Base-by-base conservation (phyloP, 441 rosid species). In the Populus tomentosa region DNA sequence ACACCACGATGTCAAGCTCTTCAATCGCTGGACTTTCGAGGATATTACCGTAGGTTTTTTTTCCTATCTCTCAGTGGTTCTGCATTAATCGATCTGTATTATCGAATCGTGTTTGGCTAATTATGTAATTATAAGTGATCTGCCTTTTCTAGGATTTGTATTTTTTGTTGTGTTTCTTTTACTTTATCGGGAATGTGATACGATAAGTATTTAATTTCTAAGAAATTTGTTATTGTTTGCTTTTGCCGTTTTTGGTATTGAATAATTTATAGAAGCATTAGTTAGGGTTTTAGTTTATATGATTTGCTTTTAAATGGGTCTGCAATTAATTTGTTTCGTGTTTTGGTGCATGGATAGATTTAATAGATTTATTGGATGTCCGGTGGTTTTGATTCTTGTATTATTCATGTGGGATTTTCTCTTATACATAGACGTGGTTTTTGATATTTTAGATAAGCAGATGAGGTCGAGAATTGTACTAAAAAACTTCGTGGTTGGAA, bases 21-120 rank as follows among this genome's bases (percentile, higher is more conserved):
- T 90, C 83, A 85, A 87, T 38, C 87, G 89, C 35, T 90, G 93
- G 93, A 74, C 87, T 23, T 90, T 87, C 69, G 93, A 90, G 24
- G 91, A 87, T n/a, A 87, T 89, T 73, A 82, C 84, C 85, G 91
- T 87, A 6, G 50, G 32, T 0, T 66, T 13, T 53, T 14, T 11
- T 24, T 7, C 46, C 28, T 50, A 4, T 24, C 26, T 8, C 0
- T 59, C 24, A 42, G 0, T 13, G 18, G 16, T 4, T 46, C 56
- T 46, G 18, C 18, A 46, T 42, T 4, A 14, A 46, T 13, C 18
- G 18, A 46, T 46, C 56, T 14, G 56, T 46, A 1, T 14, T 46
- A 11, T 46, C 6, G 5, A 46, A 46, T 46, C 18, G 6, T 46
- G 56, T 14, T 3, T 46, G 56, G 5, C 11, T 46, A 10, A 40